These are phyloP conservation scores for Xylaria sp. DNA, from an alignment of 2,329 filamentous ascomycete species.

Conservation along the genomic window DNA sequence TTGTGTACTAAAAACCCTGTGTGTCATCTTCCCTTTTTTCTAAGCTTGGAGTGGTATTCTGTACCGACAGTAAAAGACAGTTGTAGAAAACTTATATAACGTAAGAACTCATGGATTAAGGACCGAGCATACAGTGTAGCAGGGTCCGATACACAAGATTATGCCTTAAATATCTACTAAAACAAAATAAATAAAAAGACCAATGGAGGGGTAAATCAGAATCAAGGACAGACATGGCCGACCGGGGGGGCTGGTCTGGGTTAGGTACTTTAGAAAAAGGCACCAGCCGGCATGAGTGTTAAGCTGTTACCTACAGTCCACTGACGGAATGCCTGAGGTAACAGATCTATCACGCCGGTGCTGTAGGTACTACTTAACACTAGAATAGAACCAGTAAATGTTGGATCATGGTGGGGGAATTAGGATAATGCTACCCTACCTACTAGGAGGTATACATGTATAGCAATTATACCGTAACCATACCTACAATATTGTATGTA, in stretches of 20 bases:
- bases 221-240: constrained; percentile 5
- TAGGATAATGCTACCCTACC: too few relatives aligned
- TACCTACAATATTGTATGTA: neutral
- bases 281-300: neutral
- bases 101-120: neutral
- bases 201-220: constrained; percentile 34
- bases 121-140: constrained; percentile 34
- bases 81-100: neutral
- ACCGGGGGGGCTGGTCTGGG: constrained; percentile 32
- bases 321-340: neutral
- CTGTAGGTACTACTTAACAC: neutral
- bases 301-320: constrained; percentile 2
- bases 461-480: neutral
- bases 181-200: constrained; percentile 15
- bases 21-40: neutral
- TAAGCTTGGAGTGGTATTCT: neutral
- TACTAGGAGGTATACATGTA: neutral
- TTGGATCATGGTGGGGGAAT: neutral
- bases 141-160: constrained; percentile 43
- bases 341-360: neutral
- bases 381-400: neutral
- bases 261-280: constrained; percentile 25
- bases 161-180: neutral
- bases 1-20: neutral
- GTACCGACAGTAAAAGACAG: neutral